Conservation (phyloP, 2,329 filamentous ascomycete genomes). For the Corynespora cassiicola region DNA sequence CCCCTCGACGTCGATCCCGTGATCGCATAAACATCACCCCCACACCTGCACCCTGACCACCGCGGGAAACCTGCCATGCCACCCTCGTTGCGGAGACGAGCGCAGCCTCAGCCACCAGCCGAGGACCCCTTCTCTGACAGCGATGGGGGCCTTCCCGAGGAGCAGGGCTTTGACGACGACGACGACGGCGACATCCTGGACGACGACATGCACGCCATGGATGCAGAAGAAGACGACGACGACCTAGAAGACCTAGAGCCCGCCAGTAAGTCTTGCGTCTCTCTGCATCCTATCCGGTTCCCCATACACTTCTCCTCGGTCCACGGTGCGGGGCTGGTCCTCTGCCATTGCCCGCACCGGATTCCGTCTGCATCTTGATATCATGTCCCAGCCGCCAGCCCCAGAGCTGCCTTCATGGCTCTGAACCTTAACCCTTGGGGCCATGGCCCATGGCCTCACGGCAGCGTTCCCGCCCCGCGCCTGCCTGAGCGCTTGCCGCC, state of each 20-base stretch:
- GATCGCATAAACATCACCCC: slow-evolving; percentile 1
- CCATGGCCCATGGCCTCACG: too few species aligned
- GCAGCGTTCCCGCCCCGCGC: too few species aligned
- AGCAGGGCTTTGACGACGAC: slow-evolving; percentile 24
- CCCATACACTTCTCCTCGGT: background rate
- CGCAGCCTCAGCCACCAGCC: slow-evolving; percentile 22
- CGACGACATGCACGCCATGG: slow-evolving; percentile 29
- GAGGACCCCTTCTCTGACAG: slow-evolving; percentile 32
- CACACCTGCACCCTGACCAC: too few species aligned
- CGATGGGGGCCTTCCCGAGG: slow-evolving; percentile 25
- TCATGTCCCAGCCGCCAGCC: too few species aligned
- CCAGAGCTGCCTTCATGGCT: too few species aligned
- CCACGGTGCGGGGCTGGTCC: too few species aligned
- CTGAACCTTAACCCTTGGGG: too few species aligned
- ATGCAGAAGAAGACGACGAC: slow-evolving; percentile 62
- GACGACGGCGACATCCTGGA: slow-evolving; percentile 30
- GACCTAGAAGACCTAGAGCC: slow-evolving; percentile 31
- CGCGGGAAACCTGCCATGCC: too few species aligned
- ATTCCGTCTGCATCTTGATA: too few species aligned
- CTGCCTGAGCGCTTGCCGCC: too few species aligned
- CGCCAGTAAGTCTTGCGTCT: slow-evolving; percentile 19
- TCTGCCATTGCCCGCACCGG: too few species aligned
- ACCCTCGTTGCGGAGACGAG: slow-evolving; percentile 32
- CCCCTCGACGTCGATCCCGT: slow-evolving; percentile 9
- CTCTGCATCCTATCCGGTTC: background rate